phyloP scores from a whole-genome alignment of 2,329 filamentous ascomycete genomes.

The Tolypocladium pustulatum region DNA sequence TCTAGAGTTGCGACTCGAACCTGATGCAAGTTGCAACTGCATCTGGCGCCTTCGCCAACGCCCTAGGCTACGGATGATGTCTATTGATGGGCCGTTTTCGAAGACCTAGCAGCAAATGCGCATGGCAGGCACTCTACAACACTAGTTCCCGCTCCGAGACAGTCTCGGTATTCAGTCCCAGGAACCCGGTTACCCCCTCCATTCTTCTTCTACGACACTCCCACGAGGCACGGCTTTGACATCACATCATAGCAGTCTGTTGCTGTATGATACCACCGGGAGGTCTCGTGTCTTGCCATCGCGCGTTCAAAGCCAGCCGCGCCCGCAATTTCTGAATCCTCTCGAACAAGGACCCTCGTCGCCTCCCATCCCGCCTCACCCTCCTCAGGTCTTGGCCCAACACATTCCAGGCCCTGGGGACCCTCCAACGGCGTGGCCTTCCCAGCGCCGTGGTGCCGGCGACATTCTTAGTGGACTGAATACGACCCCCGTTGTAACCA shows the following conservation, averaged over 20 bases:
- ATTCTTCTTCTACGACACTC: neutral
- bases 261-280: neutral
- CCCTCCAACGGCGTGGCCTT: neutral
- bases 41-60: neutral
- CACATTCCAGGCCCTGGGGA: no score
- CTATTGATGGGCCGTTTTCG: neutral
- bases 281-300: neutral
- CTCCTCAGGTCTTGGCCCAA: no score
- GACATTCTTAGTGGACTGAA: neutral
- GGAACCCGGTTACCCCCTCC: neutral
- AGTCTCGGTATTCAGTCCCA: neutral
- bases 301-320: neutral
- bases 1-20: neutral
- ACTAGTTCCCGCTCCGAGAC: neutral
- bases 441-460: neutral
- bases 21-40: neutral
- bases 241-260: neutral
- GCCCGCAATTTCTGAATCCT: neutral
- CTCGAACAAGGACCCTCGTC: neutral
- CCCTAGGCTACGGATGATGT: neutral
- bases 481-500: neutral
- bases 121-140: neutral
- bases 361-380: no score
- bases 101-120: neutral
- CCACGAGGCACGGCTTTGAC: neutral